Evolutionary conservation across 2,329 filamentous ascomycete species (phyloP), one percentile per base, ranked within the genome.

Genomic region (Fusarium virguliforme): DNA sequence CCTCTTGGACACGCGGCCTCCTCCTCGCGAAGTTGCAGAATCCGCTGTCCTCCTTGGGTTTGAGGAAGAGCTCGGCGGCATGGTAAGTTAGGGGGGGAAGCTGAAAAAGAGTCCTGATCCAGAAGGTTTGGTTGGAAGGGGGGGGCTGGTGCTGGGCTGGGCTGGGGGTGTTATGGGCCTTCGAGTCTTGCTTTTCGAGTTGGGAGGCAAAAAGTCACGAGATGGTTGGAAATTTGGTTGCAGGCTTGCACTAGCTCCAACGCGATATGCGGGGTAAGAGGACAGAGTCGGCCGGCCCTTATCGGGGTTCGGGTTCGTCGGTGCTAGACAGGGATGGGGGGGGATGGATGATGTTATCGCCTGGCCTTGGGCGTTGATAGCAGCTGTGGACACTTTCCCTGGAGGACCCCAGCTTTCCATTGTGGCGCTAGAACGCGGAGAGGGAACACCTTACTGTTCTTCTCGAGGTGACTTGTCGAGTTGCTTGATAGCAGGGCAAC

Each of bases 1-100:
- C 57, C 74, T 65, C 40, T 76, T 76, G 1, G 74, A 72, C 2
- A 75, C 74, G n/a, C 74, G 68, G 9, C 72, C 71, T 35, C 72
- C 71, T 35, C 64, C 60, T 22, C 58, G 53, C 48, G 56, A 41
- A n/a, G 64, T 68, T 26, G 48, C 46, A 13, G 65, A 64, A 18
- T 74, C 67, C 9, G 60, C 59, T 3, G 68, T 34, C 53, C 72
- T 72, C 30, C 72, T 63, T 12, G 61, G 24, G 30, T 74, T 71
- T 3, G 70, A 67, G 32, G 66, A 63, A 6, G 73, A 59, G 40
- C 60, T 64, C 32, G 74, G 65, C 6, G 74, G 67, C 74, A 76
- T 76, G 9, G 9, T 28, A 30, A 18, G 18, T 18, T 18, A 18
- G 18, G 18, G 18, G 18, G 18, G 18, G 18, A 18, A 18, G 18